These are phyloP conservation scores for Rubia peregrina DNA, from an alignment of 305 asterid species.

Conservation along the genomic window DNA sequence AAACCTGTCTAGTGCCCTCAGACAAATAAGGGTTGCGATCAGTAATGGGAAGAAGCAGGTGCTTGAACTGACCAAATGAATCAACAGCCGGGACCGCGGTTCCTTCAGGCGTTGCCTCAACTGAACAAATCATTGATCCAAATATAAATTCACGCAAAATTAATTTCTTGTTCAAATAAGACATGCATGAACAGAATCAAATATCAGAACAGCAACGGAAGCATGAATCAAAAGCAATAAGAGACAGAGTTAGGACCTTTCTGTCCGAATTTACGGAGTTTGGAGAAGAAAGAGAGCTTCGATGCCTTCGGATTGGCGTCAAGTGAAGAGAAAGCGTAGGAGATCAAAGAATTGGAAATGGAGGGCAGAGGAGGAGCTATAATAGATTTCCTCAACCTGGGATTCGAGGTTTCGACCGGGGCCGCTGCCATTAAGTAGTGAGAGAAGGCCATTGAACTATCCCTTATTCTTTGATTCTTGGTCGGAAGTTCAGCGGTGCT, in stretches of 20 bases:
- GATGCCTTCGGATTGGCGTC: constrained; percentile 24
- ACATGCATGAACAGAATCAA: constrained; percentile 4
- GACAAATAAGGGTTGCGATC: constrained; percentile 84
- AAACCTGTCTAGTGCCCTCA: constrained; percentile 90
- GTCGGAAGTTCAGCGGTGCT: background rate
- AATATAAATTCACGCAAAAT: background rate
- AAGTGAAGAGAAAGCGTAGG: constrained; percentile 20
- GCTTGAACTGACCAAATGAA: constrained; percentile 63
- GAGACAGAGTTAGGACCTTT: constrained; percentile 32
- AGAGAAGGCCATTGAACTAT: constrained; percentile 51
- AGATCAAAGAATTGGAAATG: constrained; percentile 16
- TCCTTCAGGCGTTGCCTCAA: constrained; percentile 41
- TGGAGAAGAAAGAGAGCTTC: constrained; percentile 32
- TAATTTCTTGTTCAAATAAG: background rate
- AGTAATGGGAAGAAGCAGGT: constrained; percentile 78
- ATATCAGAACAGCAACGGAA: no score
- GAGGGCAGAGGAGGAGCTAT: constrained; percentile 23
- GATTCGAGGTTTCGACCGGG: constrained; percentile 29
- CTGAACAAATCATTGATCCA: constrained; percentile 28
- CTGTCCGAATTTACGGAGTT: constrained; percentile 25
- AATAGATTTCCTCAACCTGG: constrained; percentile 21
- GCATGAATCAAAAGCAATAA: background rate
- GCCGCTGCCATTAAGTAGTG: constrained; percentile 35
- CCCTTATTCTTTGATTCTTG: background rate
- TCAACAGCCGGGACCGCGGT: constrained; percentile 46